These are phyloP conservation scores for Pichia sp. DNA, from an alignment of 1,139 yeast genomes.

Conservation along the genomic window DNA sequence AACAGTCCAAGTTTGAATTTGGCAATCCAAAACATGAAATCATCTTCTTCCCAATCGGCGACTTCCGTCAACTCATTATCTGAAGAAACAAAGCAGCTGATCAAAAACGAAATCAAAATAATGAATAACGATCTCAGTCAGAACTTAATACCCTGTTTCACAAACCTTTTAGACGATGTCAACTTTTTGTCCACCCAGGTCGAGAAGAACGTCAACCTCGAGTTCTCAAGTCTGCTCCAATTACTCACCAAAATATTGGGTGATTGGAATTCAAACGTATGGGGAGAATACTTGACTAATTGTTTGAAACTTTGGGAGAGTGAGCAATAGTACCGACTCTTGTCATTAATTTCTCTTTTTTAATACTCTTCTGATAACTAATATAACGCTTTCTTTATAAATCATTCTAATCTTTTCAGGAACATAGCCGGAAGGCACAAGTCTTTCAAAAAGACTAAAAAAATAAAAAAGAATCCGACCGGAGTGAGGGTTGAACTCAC, in stretches of 20 bases:
- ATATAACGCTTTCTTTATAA: background rate
- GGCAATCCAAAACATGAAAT: constrained; percentile 19
- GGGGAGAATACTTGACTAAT: constrained; percentile 22
- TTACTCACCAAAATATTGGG: constrained; percentile 18
- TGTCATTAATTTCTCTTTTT: too few relatives aligned
- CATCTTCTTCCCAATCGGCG: background rate
- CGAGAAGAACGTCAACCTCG: constrained; percentile 26
- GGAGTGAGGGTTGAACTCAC: constrained; percentile 16
- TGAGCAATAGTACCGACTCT: background rate
- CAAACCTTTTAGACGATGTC: constrained; percentile 27
- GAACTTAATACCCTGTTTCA: constrained; percentile 30
- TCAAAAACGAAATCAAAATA: constrained; percentile 20
- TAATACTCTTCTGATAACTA: background rate
- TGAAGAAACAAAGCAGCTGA: constrained; percentile 16
- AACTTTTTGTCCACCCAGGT: constrained; percentile 28
- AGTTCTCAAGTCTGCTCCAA: constrained; percentile 19
- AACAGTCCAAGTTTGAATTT: constrained; percentile 11
- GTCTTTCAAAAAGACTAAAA: background rate
- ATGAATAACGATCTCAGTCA: constrained; percentile 26
- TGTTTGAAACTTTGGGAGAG: constrained; percentile 26
- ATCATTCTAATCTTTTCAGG: background rate
- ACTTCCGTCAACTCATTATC: constrained; percentile 3
- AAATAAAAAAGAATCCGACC: constrained; percentile 13
- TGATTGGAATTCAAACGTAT: constrained; percentile 26
- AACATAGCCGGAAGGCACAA: background rate